phyloP scores from a whole-genome alignment of 78 protist genomes.

The Polysphondylium violaceum region DNA sequence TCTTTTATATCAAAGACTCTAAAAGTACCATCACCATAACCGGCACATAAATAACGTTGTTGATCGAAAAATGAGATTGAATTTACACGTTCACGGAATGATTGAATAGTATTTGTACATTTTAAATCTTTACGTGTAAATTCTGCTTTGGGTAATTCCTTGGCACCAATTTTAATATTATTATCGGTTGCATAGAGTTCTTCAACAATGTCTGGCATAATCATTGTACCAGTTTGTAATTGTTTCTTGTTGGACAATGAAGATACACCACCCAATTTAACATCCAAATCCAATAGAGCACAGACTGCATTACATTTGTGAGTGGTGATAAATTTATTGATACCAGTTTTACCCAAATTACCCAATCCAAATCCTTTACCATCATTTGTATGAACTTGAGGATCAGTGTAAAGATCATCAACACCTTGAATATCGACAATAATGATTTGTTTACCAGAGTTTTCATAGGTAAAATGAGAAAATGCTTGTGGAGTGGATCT shows the following conservation, averaged over 20 bases:
- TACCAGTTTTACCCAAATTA: constrained; percentile 88
- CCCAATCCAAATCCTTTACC: constrained; percentile 92
- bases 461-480: constrained; percentile 92
- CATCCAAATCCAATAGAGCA: constrained; percentile 57
- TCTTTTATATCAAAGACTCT: constrained; percentile 57
- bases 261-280: constrained; percentile 51
- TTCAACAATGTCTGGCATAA: constrained; percentile 57
- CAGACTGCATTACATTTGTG: constrained; percentile 93
- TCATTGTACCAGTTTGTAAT: constrained; percentile 66
- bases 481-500: constrained; percentile 93
- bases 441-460: constrained; percentile 41
- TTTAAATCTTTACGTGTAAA: constrained; percentile 45
- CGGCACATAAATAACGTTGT: constrained; percentile 46
- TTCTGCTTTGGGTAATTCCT: constrained; percentile 41
- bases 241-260: constrained; percentile 20
- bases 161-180: constrained; percentile 43
- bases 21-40: constrained; percentile 69
- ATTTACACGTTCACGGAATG: constrained; percentile 63
- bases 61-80: constrained; percentile 43
- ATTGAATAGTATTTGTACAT: constrained; percentile 50
- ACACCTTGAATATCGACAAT: constrained; percentile 94
- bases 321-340: constrained; percentile 81
- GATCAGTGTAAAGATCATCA: constrained; percentile 93
- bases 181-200: constrained; percentile 11
- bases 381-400: constrained; percentile 90